These are phyloP conservation scores for Nannizziopsis arthrosporioides DNA, from an alignment of 2,329 filamentous ascomycete genomes.

Conservation along the genomic window DNA sequence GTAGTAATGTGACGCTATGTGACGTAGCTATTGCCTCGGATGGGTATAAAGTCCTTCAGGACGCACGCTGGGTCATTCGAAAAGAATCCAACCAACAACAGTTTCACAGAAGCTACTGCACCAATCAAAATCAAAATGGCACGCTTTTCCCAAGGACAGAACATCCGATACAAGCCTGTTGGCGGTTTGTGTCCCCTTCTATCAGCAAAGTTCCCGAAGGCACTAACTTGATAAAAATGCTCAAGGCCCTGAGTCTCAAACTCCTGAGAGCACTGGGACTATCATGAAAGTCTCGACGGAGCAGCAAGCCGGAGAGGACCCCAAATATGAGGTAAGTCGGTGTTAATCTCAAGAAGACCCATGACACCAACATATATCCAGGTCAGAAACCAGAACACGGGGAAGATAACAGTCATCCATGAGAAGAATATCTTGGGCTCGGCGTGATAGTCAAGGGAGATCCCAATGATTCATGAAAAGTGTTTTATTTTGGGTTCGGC, in stretches of 20 bases:
- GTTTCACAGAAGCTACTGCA: too few species aligned
- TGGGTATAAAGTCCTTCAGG: too few species aligned
- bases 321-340: constrained; percentile 27
- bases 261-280: constrained; percentile 25
- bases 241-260: constrained; percentile 26
- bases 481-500: constrained; percentile 11
- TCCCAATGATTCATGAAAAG: constrained; percentile 10
- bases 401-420: constrained; percentile 10
- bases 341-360: too few species aligned
- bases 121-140: constrained; percentile 8
- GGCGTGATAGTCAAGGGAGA: constrained; percentile 9
- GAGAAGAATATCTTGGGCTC: constrained; percentile 12
- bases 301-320: constrained; percentile 21
- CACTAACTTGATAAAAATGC: background rate
- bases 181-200: constrained; percentile 21
- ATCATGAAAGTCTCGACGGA: constrained; percentile 25
- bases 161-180: constrained; percentile 29
- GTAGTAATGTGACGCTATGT: too few species aligned
- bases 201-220: background rate
- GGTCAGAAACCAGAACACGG: constrained; percentile 13
- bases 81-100: too few species aligned
- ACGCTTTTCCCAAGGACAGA: constrained; percentile 16
- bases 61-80: too few species aligned
- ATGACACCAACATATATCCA: background rate
- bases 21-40: too few species aligned